Evolutionary conservation across 192 early-diverging fungal genomes (phyloP), one percentile per base, ranked within the genome.

Genomic region (Umbelopsis isabellina): DNA sequence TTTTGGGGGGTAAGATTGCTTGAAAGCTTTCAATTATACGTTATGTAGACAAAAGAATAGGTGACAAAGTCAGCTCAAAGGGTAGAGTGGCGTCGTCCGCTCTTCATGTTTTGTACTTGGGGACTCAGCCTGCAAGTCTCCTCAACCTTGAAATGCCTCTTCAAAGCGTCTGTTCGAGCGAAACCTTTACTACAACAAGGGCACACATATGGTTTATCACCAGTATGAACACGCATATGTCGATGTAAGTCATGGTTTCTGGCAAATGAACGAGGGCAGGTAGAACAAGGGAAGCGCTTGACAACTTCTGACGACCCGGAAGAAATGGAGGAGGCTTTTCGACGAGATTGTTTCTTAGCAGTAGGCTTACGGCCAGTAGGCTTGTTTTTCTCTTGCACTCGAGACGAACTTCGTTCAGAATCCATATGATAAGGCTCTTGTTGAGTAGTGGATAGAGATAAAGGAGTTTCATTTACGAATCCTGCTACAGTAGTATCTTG

Each of bases 191-290:
- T 69, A 71, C 93, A 95, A 18, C 79, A 76, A 20, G 80, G 70
- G 75, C 93, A 94, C 12, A 81, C 74, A 78, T 92, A 91, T 2
- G 93, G 89, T 58, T 89, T 89, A 4, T 78, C 81, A 0, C 88
- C 88, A 1, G 88, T 87, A 52, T 89, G 88, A 9, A 89, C 83
- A 46, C 88, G 79, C 51, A 79, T 80, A 46, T 93, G 92, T 22
- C 92, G 80, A 65, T 91, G 85, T 5, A 91, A 79, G 73, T 94
- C 92, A 72, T 94, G 92, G 61, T 91, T 91, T 11, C 92, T 84
- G 16, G 87, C 83, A 77, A 94, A 95, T 5, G 88, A 84, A 16
- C 86, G 77, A 4, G 87, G 25, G 33, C 55, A 61, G 11, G 33
- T 25, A 35, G 55, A 61, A 13, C 55, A 61, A 27, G 55, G 55